Percentiles rank a stretch among this genome's conserved stretches.
Conservation (phyloP, 1,284 basidiomycete species). For the Ganoderma lucidum region DNA sequence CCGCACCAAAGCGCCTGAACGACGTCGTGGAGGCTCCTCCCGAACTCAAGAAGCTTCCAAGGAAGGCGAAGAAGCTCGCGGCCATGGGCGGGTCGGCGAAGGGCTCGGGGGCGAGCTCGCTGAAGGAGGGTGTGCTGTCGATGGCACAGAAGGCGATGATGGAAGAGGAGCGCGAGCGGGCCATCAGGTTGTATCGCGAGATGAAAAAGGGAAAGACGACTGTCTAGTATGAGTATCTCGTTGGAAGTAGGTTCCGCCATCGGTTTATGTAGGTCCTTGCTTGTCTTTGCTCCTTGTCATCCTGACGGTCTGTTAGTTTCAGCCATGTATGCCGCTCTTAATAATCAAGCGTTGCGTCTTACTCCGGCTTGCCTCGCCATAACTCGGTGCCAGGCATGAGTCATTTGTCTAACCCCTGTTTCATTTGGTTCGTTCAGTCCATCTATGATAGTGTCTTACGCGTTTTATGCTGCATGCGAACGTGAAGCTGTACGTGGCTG, state of each 20-base stretch:
- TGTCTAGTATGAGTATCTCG: constrained; percentile 4
- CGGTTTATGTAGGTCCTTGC: neutral
- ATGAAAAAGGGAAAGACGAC: constrained; percentile 56
- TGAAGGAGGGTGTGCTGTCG: constrained; percentile 61
- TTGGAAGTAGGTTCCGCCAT: neutral
- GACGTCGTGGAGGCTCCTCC: constrained; percentile 77
- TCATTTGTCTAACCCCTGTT: no score
- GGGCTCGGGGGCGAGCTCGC: constrained; percentile 24
- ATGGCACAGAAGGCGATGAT: constrained; percentile 80
- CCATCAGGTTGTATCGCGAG: constrained; percentile 70
- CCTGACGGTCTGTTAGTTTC: neutral
- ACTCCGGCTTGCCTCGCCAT: neutral
- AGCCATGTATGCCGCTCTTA: neutral
- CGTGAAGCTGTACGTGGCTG: no score
- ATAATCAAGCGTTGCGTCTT: neutral
- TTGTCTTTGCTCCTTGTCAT: neutral
- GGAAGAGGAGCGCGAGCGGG: constrained; percentile 76
- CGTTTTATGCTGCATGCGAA: no score
- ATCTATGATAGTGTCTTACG: no score
- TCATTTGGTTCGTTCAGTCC: no score
- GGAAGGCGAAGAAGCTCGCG: constrained; percentile 43
- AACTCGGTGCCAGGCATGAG: no score
- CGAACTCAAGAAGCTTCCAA: constrained; percentile 51
- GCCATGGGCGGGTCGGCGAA: constrained; percentile 35
- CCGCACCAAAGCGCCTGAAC: constrained; percentile 70